Conservation (phyloP, 2,329 filamentous ascomycete genomes). For the Sclerotinia borealis region DNA sequence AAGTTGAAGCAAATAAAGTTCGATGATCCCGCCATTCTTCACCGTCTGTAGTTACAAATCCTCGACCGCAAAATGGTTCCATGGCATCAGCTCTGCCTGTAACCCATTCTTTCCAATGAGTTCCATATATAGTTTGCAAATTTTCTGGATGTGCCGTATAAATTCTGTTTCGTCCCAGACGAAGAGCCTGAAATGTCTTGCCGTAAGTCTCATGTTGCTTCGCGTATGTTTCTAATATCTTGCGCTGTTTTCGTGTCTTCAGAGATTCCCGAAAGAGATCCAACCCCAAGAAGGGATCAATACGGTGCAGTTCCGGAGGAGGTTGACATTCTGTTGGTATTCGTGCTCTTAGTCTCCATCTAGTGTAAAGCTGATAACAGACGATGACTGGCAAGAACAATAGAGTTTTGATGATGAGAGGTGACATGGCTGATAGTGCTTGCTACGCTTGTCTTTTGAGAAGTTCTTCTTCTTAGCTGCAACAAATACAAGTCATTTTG, state of each 20-base stretch:
- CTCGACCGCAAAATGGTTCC: conserved; percentile 4
- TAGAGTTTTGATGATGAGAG: background rate
- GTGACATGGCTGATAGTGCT: background rate
- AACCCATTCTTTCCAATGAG: background rate
- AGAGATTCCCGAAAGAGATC: background rate
- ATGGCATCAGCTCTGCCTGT: background rate
- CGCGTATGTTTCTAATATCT: background rate
- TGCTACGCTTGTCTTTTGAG: background rate
- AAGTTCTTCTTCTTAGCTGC: background rate
- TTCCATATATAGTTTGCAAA: background rate
- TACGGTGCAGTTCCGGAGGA: background rate
- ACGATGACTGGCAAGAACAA: background rate
- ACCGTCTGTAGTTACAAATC: conserved; percentile 5
- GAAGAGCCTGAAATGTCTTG: background rate
- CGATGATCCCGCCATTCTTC: conserved; percentile 1
- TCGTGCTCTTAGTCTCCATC: background rate
- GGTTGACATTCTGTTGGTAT: background rate
- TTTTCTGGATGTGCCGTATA: conserved; percentile 5
- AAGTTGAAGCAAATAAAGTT: background rate
- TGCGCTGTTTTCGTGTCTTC: background rate
- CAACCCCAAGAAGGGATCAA: background rate
- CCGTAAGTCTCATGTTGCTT: background rate
- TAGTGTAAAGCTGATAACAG: background rate
- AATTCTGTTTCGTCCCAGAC: background rate
- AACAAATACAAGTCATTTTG: background rate